Base-by-base conservation (phyloP, 2,329 filamentous ascomycete genomes). In the Chalaropsis ovoidea region DNA sequence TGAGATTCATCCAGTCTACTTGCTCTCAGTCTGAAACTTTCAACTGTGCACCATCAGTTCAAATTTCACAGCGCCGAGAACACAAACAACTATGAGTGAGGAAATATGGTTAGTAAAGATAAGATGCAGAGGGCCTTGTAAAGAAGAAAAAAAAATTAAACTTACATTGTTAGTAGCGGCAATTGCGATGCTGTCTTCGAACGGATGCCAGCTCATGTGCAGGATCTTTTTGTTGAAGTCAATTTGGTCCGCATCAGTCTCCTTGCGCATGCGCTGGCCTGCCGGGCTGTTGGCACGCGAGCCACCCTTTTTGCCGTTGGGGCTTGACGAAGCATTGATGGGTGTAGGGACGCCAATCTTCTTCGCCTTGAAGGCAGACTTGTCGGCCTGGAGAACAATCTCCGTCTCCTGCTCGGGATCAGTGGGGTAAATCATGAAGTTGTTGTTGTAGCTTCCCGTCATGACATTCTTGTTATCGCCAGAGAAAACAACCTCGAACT, bases 211-310 rank as follows among this genome's bases (percentile, higher is more conserved):
- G 79, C 93, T 97, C 94, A 99, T 99, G 76, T 99, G 94, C 74
- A 99, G 76, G 72, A 99, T 99, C 84, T 99, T 99, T 84, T 97
- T 99, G 83, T 97, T 97, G 78, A 97, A 99, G 77, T 99, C 94
- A 76, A 97, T 97, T 79, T 97, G 93, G 76, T 99, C 93, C 67
- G 94, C 94, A 76, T 99, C 94, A 64, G 94, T 99, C 80, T 99
- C 94, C 79, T 96, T 97, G 73, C 92, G 87, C 94, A 99, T 97
- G 71, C 94, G 85, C 74, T 94, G 90, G 66, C 90, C 91, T 42
- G 89, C 89, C 68, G 94, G 93, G 75, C 92, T 96, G 70, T 87
- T 89, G 67, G 92, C 90, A 77, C 94, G 85, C 69, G 91, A 95
- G 62, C 87, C 86, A 66, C 86, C 86, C 81, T 95, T 96, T 84